These are phyloP conservation scores for Pulveroboletus sp. DNA, from an alignment of 768 basidiomycete genomes.

Conservation along the genomic window DNA sequence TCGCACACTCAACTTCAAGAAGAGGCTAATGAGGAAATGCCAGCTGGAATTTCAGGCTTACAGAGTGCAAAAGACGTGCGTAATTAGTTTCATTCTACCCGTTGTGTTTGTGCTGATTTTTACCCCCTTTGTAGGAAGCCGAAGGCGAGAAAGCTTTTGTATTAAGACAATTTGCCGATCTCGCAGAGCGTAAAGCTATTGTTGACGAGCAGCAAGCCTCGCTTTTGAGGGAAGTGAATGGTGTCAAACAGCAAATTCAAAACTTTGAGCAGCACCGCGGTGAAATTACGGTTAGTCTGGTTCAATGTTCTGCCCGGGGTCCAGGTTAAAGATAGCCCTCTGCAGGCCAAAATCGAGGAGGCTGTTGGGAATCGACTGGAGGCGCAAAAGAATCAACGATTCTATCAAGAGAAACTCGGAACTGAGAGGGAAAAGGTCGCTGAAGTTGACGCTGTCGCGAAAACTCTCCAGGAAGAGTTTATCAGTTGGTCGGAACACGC, in stretches of 20 bases:
- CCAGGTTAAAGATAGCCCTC: background rate
- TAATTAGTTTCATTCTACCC: background rate
- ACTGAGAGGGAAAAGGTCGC: slow-evolving; percentile 45
- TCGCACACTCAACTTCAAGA: slow-evolving; percentile 42
- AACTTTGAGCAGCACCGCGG: slow-evolving; percentile 45
- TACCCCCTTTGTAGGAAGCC: slow-evolving; percentile 41
- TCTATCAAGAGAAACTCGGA: slow-evolving; percentile 50
- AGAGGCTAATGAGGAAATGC: slow-evolving; percentile 66
- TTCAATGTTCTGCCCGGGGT: background rate
- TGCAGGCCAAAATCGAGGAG: slow-evolving; percentile 45
- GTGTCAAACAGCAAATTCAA: slow-evolving; percentile 44
- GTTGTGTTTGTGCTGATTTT: background rate
- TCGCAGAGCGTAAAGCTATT: slow-evolving; percentile 41
- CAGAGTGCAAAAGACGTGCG: slow-evolving; percentile 51
- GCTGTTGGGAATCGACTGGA: slow-evolving; percentile 46
- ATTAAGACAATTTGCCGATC: slow-evolving; percentile 45
- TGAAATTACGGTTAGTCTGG: slow-evolving; percentile 40
- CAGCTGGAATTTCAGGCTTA: slow-evolving; percentile 55
- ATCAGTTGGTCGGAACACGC: slow-evolving; percentile 65
- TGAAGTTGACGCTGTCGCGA: slow-evolving; percentile 41
- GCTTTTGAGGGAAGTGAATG: slow-evolving; percentile 41
- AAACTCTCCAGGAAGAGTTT: slow-evolving; percentile 58
- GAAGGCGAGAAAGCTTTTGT: slow-evolving; percentile 47
- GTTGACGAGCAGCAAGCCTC: slow-evolving; percentile 43
- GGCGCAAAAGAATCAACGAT: slow-evolving; percentile 43